Percentiles rank a stretch among this genome's conserved stretches.
phyloP scores from a whole-genome alignment of 345 rosid species.

The Populus davidiana region DNA sequence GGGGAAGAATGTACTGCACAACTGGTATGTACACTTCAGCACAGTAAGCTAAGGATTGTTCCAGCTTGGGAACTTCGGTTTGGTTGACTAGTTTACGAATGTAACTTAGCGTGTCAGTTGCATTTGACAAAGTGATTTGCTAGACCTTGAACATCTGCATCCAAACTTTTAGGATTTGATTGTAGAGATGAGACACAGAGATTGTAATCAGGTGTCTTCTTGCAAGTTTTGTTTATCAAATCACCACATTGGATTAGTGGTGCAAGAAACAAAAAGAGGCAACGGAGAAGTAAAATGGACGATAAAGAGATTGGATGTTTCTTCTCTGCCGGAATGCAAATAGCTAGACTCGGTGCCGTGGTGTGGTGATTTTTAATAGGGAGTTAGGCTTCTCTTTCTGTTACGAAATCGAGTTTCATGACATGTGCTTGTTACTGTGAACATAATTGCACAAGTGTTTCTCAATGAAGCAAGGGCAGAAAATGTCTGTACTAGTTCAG shows the following conservation, averaged over 20 bases:
- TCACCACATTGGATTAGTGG: constrained; percentile 22
- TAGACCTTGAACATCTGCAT: constrained; percentile 38
- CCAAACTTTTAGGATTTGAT: constrained; percentile 17
- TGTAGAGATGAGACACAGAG: constrained; percentile 57
- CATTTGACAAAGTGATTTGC: constrained; percentile 51
- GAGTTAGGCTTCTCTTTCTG: not conserved
- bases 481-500: not conserved
- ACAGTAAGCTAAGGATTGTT: constrained; percentile 64
- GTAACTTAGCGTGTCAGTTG: constrained; percentile 51
- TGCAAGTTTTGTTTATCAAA: constrained; percentile 56
- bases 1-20: constrained; percentile 70
- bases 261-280: constrained; percentile 6
- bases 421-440: not conserved
- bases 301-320: constrained; percentile 11
- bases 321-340: constrained; percentile 14
- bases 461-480: not conserved
- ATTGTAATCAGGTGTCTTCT: constrained; percentile 59
- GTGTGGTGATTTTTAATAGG: not conserved
- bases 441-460: not conserved
- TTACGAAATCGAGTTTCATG: not conserved
- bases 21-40: constrained; percentile 74
- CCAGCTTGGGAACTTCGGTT: constrained; percentile 43
- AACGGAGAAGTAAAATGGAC: constrained; percentile 3
- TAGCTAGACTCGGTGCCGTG: not conserved
- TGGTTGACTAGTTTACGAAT: constrained; percentile 39